Evolutionary conservation across 257 asterid species (phyloP).

Genomic region (Solanum medicagineum): DNA sequence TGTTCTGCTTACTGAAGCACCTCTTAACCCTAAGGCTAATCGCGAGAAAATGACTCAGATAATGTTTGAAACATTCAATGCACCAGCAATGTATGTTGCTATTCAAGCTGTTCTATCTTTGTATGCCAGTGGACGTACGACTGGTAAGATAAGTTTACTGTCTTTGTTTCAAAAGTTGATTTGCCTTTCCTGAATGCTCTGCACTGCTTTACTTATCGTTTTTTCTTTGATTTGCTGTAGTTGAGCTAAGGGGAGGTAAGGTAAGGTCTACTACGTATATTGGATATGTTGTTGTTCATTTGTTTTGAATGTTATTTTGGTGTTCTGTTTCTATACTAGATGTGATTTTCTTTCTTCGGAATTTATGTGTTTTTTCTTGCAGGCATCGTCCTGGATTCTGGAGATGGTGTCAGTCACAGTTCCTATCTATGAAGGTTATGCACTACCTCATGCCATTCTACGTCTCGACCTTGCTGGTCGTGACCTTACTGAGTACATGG

Average conservation of each 20-base stretch:
- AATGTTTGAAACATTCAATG: not conserved
- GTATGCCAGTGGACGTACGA: conserved; percentile 18
- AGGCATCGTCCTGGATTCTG: conserved; percentile 15
- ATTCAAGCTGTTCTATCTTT: conserved; percentile 10
- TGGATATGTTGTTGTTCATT: not conserved
- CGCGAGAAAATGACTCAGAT: conserved; percentile 46
- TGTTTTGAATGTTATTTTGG: not conserved
- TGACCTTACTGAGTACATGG: conserved; percentile 11
- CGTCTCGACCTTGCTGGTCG: conserved; percentile 20
- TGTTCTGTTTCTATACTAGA: not conserved
- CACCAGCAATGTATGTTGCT: not conserved
- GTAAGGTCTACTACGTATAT: too few species aligned
- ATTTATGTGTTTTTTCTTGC: not conserved
- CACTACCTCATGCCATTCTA: conserved; percentile 16
- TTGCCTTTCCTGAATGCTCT: not conserved
- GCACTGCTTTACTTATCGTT: not conserved
- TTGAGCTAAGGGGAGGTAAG: too few species aligned
- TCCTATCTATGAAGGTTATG: conserved; percentile 18
- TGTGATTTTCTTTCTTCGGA: not conserved
- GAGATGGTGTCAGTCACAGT: conserved; percentile 21
- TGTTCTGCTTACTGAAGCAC: conserved; percentile 43
- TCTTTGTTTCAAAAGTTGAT: not conserved
- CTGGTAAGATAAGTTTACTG: not conserved
- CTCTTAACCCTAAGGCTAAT: conserved; percentile 60
- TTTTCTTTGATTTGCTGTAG: too few species aligned